Percentiles rank a stretch among this genome's conserved stretches.
These are phyloP conservation scores for Teratosphaeria destructans DNA, from an alignment of 2,329 filamentous ascomycete genomes.

Conservation along the genomic window DNA sequence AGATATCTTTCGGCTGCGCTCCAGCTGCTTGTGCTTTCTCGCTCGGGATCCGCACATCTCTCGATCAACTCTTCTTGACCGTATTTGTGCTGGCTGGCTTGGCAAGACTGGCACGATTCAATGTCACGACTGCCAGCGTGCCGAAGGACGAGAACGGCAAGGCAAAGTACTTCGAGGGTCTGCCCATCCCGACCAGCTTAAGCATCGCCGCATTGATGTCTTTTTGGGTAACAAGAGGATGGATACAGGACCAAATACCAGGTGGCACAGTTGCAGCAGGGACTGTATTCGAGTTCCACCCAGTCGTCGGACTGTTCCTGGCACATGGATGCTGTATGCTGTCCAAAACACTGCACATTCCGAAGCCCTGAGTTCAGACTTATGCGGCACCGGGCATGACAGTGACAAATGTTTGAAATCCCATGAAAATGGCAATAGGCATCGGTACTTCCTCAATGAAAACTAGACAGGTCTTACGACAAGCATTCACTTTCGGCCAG, in stretches of 20 bases:
- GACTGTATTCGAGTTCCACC: conserved; percentile 70
- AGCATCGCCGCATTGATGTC: conserved; percentile 75
- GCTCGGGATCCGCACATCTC: conserved; percentile 70
- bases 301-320: conserved; percentile 68
- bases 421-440: neutral
- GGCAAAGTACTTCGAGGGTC: conserved; percentile 91
- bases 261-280: conserved; percentile 59
- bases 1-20: conserved; percentile 93
- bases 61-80: conserved; percentile 71
- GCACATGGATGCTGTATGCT: conserved; percentile 91
- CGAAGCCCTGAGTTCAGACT: conserved; percentile 52
- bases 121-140: conserved; percentile 80
- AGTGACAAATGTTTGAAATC: neutral
- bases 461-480: no score
- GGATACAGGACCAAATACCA: conserved; percentile 70
- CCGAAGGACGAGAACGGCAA: conserved; percentile 90
- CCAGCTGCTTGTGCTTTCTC: conserved; percentile 82
- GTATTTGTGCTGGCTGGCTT: conserved; percentile 94
- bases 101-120: conserved; percentile 89
- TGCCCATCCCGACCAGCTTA: conserved; percentile 85
- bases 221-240: conserved; percentile 74
- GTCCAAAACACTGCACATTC: conserved; percentile 87
- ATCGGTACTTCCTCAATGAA: no score
- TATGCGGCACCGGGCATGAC: neutral
- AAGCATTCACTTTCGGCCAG: no score